Conservation (phyloP, 2,329 filamentous ascomycete species). For the Calonectria hawksworthii region DNA sequence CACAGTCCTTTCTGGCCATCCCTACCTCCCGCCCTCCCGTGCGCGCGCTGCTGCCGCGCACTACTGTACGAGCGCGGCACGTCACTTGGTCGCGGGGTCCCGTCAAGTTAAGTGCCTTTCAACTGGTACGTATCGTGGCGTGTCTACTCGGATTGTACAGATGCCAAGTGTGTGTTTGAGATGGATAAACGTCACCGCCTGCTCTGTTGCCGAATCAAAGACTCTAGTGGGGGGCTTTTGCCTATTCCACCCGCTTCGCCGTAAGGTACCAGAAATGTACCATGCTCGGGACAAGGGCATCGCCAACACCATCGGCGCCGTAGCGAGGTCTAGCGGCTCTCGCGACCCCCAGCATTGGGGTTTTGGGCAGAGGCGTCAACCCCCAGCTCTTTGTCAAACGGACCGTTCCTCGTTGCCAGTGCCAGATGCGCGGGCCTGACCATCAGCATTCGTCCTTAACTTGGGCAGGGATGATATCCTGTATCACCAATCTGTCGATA, state of each 20-base stretch:
- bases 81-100: constrained; percentile 39
- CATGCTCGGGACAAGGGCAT: constrained; percentile 11
- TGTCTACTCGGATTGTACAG: background rate
- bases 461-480: background rate
- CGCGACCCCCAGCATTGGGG: constrained; percentile 17
- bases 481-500: background rate
- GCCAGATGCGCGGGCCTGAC: constrained; percentile 17
- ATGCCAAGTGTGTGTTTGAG: background rate
- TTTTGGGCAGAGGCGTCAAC: constrained; percentile 22
- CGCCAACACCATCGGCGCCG: constrained; percentile 29
- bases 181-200: constrained; percentile 7
- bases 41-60: constrained; percentile 35
- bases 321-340: constrained; percentile 30
- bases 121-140: constrained; percentile 26
- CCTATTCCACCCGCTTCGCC: background rate
- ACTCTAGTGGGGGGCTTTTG: background rate
- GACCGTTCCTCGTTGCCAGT: constrained; percentile 42
- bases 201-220: background rate
- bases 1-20: constrained; percentile 9
- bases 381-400: constrained; percentile 37
- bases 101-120: constrained; percentile 27
- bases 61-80: constrained; percentile 43
- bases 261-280: constrained; percentile 25
- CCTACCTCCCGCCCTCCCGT: constrained; percentile 19
- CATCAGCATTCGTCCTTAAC: constrained; percentile 17